Evolutionary conservation across 139 green algal species (phyloP), one percentile per base, ranked within the genome.

Genomic region (Coelastrella sp.): DNA sequence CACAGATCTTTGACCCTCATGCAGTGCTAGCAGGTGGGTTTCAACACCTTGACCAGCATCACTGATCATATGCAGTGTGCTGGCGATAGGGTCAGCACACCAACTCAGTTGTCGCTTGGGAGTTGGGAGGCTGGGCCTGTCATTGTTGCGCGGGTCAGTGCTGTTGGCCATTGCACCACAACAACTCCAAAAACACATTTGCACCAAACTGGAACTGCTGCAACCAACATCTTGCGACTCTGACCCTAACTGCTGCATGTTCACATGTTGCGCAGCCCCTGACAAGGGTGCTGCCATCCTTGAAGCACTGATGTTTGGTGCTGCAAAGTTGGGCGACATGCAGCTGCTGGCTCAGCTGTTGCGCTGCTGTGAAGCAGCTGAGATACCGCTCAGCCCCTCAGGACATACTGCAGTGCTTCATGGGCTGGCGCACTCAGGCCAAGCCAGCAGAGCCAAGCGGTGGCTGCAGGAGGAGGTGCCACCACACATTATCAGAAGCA

Each of bases 391-490:
- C 7, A 78, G 27, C 68, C 35, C 12, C 1, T 8, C 58, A n/a
- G 88, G 65, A 27, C 88, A 91, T 25, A 49, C 35, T 12, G 80
- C 88, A 60, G 58, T 91, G 59, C 80, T 91, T 49, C 88, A 88
- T n/a, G 63, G 49, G 14, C 72, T 91, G 22, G 80, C 65, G 0
- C 15, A 65, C 25, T 75, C 80, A 8, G 68, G n/a, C 19, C 68
- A 82, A 17, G 66, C 27, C 8, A 73, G 14, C 6, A 66, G 87
- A 72, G 88, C 88, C 24, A 70, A 84, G 49, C 11, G 56, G 68
- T 88, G 88, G 88, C 88, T 91, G 80, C 68, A 84, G 68, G 8
- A 91, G 6, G 14, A 61, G 7, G 88, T 91, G 14, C 80, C 88
- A 24, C 7, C 19, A 70, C 61, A 76, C 12, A 4, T 66, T 70